Conservation (phyloP, 257 asterid genomes). For the Verbena officinalis region DNA sequence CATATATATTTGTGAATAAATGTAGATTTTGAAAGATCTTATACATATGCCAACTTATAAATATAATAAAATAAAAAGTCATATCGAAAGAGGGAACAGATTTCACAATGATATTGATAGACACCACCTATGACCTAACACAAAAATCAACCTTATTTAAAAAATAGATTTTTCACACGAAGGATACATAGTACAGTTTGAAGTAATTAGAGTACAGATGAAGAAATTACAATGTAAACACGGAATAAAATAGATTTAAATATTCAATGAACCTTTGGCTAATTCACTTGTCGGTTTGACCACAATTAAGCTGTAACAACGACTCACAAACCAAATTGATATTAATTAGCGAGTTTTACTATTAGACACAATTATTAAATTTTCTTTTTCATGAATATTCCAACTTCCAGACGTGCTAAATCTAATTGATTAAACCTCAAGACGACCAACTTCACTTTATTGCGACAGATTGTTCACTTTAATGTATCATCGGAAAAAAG, state of each 20-base stretch:
- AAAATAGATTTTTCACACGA: too few species aligned
- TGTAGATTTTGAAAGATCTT: not conserved
- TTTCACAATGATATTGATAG: slow-evolving; percentile 20
- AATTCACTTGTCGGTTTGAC: slow-evolving; percentile 21
- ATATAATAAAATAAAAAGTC: not conserved
- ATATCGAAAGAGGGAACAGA: not conserved
- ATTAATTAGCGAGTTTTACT: not conserved
- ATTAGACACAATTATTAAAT: slow-evolving; percentile 16
- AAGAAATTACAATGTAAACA: slow-evolving; percentile 3
- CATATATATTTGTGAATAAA: not conserved
- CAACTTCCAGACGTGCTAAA: slow-evolving; percentile 36
- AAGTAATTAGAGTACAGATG: slow-evolving; percentile 3
- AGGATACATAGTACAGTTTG: not conserved
- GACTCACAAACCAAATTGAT: not conserved
- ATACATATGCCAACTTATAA: too few species aligned
- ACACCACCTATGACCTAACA: slow-evolving; percentile 24
- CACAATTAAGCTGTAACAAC: too few species aligned
- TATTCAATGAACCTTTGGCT: not conserved
- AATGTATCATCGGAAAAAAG: too few species aligned
- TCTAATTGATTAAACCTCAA: slow-evolving; percentile 45
- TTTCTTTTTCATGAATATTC: slow-evolving; percentile 37
- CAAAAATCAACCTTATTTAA: not conserved
- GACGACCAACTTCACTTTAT: slow-evolving; percentile 33
- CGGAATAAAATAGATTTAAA: not conserved
- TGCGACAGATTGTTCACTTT: too few species aligned